phyloP scores from a whole-genome alignment of 768 basidiomycete genomes.

The Mycena albidolilacea region DNA sequence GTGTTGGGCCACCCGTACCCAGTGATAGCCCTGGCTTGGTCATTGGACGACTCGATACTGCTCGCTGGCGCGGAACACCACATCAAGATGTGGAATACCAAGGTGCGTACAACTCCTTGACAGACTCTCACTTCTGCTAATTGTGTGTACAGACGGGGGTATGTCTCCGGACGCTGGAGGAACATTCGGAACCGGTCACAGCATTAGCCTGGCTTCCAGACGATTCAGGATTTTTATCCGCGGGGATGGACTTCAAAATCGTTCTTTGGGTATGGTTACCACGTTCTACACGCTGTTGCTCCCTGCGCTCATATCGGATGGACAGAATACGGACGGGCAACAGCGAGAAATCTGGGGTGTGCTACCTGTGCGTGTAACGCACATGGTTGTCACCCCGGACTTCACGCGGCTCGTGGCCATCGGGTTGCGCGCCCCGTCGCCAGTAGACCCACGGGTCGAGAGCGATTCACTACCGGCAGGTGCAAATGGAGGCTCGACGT shows the following conservation, averaged over 20 bases:
- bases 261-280: constrained; percentile 80
- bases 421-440: constrained; percentile 67
- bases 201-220: constrained; percentile 92
- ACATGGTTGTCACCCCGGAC: constrained; percentile 91
- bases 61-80: constrained; percentile 86
- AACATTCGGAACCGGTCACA: constrained; percentile 88
- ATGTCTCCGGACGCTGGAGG: constrained; percentile 74
- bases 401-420: constrained; percentile 87
- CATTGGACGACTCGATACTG: constrained; percentile 87
- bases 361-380: constrained; percentile 85
- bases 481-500: constrained; percentile 42
- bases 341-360: constrained; percentile 78
- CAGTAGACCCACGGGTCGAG: constrained; percentile 44
- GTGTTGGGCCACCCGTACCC: constrained; percentile 83
- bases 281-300: constrained; percentile 21
- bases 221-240: constrained; percentile 91
- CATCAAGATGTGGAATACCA: constrained; percentile 92
- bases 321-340: constrained; percentile 83
- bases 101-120: constrained; percentile 64
- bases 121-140: constrained; percentile 34
- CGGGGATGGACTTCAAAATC: constrained; percentile 87
- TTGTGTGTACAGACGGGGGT: constrained; percentile 73
- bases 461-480: constrained; percentile 52
- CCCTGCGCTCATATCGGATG: constrained; percentile 31
- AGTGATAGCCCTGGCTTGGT: constrained; percentile 93